Evolutionary conservation across 2,329 filamentous ascomycete species (phyloP).

Genomic region (Furcasterigmium furcatum): DNA sequence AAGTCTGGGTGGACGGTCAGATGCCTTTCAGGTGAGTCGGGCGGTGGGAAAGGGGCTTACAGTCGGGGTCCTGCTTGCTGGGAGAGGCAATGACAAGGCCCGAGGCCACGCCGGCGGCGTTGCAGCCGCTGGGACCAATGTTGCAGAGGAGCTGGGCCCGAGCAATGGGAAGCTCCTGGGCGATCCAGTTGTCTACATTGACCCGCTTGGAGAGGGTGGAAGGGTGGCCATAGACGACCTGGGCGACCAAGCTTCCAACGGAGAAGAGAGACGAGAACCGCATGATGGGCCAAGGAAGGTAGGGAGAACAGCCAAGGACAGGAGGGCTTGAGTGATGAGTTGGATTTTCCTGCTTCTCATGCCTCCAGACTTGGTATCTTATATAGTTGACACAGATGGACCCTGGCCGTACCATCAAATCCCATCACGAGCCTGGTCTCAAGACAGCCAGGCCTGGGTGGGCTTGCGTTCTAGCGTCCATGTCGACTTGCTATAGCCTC

Average conservation of each 20-base stretch:
- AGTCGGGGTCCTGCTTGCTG: slow-evolving; percentile 49
- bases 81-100: slow-evolving; percentile 58
- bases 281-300: slow-evolving; percentile 38
- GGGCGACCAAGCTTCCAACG: slow-evolving; percentile 47
- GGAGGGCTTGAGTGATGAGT: too few relatives aligned
- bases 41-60: slow-evolving; percentile 31
- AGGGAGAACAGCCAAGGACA: too few relatives aligned
- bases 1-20: slow-evolving; percentile 52
- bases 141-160: slow-evolving; percentile 53
- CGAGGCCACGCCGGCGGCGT: slow-evolving; percentile 39
- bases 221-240: slow-evolving; percentile 46
- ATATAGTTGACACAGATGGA: background rate
- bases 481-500: too few relatives aligned
- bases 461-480: too few relatives aligned
- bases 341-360: background rate
- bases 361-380: background rate
- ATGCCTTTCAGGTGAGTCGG: slow-evolving; percentile 3
- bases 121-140: slow-evolving; percentile 52
- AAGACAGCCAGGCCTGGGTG: too few relatives aligned
- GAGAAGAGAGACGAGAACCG: slow-evolving; percentile 48
- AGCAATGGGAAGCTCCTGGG: slow-evolving; percentile 48
- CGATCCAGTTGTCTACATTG: slow-evolving; percentile 50
- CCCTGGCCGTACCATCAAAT: too few relatives aligned
- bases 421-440: too few relatives aligned
- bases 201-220: slow-evolving; percentile 16